Conservation (phyloP, 768 basidiomycete genomes). For the Boletus sp. region DNA sequence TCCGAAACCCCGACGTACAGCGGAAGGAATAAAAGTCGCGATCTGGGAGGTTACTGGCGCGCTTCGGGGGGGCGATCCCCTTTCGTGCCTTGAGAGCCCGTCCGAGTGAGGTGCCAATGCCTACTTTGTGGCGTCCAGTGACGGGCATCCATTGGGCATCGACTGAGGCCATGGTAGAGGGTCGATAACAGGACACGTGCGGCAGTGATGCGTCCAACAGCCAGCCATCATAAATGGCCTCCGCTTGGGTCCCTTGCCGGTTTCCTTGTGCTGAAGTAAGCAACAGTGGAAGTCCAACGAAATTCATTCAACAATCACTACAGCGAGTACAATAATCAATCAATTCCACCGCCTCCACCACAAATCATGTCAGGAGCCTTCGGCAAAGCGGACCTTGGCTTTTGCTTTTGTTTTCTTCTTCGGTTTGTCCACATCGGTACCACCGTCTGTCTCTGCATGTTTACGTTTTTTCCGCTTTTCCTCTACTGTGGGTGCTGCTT, state of each 20-base stretch:
- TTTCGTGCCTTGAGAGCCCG: constrained; percentile 68
- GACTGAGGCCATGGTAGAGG: constrained; percentile 43
- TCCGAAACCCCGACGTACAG: constrained; percentile 46
- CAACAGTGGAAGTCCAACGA: neutral
- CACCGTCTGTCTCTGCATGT: constrained; percentile 41
- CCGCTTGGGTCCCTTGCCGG: constrained; percentile 8
- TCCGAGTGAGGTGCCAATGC: constrained; percentile 59
- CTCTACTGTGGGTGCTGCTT: constrained; percentile 66
- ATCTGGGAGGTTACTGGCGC: constrained; percentile 46
- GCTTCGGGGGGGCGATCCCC: constrained; percentile 43
- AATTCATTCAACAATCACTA: neutral
- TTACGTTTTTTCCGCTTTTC: constrained; percentile 64
- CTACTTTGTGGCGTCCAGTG: constrained; percentile 55
- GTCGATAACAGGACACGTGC: constrained; percentile 20
- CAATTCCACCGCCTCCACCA: neutral
- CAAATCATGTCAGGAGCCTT: constrained; percentile 5
- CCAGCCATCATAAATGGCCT: constrained; percentile 15
- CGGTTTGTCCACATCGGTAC: constrained; percentile 36
- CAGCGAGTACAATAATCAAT: constrained; percentile 7
- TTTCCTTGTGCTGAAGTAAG: constrained; percentile 28
- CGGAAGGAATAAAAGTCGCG: constrained; percentile 75
- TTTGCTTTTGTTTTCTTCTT: constrained; percentile 37
- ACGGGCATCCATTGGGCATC: constrained; percentile 54
- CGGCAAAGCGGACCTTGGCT: constrained; percentile 20
- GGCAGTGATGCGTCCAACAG: constrained; percentile 5